Conservation (phyloP, 2,329 filamentous ascomycete genomes). For the Didymella glomerata region DNA sequence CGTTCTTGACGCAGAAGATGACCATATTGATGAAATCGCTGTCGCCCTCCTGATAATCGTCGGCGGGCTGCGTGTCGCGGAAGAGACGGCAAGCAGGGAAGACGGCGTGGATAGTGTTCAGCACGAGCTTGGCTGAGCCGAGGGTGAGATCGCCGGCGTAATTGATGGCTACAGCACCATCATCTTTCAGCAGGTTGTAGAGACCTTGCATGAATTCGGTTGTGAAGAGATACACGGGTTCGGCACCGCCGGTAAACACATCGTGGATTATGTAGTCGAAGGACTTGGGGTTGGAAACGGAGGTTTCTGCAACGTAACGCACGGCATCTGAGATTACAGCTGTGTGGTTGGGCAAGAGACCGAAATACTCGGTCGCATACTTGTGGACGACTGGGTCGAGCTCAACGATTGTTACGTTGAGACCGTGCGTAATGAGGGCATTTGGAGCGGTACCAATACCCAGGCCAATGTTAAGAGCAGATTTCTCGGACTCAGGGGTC, state of each 20-base stretch:
- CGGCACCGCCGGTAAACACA: constrained; percentile 95
- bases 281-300: constrained; percentile 53
- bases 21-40: constrained; percentile 94
- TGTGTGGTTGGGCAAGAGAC: constrained; percentile 77
- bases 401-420: constrained; percentile 93
- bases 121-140: constrained; percentile 77
- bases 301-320: constrained; percentile 66
- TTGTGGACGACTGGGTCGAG: constrained; percentile 89
- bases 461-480: constrained; percentile 86
- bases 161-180: constrained; percentile 92
- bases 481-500: constrained; percentile 71
- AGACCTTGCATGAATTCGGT: constrained; percentile 80
- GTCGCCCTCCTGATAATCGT: constrained; percentile 48
- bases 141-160: constrained; percentile 89
- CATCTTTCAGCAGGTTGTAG: constrained; percentile 72
- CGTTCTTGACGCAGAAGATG: constrained; percentile 83
- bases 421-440: constrained; percentile 84
- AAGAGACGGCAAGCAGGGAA: constrained; percentile 94
- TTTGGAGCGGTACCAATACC: constrained; percentile 92
- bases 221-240: constrained; percentile 89
- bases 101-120: constrained; percentile 80
- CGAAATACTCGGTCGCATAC: constrained; percentile 84
- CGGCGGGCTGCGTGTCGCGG: constrained; percentile 72
- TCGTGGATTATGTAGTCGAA: constrained; percentile 98
- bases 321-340: constrained; percentile 85